phyloP scores from a whole-genome alignment of 148 eudicot genomes.

The Chenopodium berlandieri region DNA sequence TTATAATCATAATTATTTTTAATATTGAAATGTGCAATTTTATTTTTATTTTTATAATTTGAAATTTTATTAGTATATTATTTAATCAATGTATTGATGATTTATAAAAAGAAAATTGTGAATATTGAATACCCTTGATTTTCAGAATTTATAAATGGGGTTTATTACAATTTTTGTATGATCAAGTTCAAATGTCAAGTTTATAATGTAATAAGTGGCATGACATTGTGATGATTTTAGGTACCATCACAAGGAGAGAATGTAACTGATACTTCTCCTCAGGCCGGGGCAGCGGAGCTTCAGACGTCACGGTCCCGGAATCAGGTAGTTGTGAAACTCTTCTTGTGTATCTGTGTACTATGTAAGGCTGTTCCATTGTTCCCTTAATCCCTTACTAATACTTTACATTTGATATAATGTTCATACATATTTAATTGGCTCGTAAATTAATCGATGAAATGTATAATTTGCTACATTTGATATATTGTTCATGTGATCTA shows the following conservation, averaged over 20 bases:
- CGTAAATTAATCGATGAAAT: neutral
- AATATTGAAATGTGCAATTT: neutral
- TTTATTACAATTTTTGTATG: slow-evolving; percentile 11
- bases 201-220: slow-evolving; percentile 4
- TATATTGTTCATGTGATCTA: too few species aligned
- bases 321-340: slow-evolving; percentile 33
- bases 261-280: slow-evolving; percentile 27
- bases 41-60: too few species aligned
- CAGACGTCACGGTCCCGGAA: slow-evolving; percentile 43
- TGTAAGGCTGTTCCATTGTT: neutral
- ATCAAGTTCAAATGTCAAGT: slow-evolving; percentile 10
- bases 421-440: neutral
- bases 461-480: too few species aligned
- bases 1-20: too few species aligned
- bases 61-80: too few species aligned
- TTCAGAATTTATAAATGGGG: neutral
- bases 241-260: slow-evolving; percentile 37
- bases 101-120: neutral
- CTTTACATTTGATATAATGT: too few species aligned
- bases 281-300: slow-evolving; percentile 36
- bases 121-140: neutral
- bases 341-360: neutral
- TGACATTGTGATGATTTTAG: slow-evolving; percentile 25
- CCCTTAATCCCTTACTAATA: neutral
- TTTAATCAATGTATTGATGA: too few species aligned